Conservation (phyloP, 2,329 filamentous ascomycete species). For the Bipolaris bicolor region DNA sequence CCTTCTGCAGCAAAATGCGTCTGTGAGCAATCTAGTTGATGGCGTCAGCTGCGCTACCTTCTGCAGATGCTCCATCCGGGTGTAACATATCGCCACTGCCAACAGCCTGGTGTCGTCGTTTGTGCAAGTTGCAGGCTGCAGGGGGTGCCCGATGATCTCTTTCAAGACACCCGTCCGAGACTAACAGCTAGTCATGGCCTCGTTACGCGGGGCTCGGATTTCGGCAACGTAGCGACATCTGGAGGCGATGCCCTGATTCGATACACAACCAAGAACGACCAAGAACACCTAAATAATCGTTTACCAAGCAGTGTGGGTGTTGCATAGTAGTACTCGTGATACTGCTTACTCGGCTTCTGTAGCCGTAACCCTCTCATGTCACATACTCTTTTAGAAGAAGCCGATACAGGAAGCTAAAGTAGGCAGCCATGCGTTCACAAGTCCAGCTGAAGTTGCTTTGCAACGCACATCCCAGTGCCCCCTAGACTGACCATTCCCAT, state of each 20-base stretch:
- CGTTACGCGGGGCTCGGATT: conserved; percentile 1
- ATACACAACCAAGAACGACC: not conserved
- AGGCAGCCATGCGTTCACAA: not conserved
- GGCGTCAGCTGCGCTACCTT: conserved; percentile 6
- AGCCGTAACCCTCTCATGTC: conserved; percentile 9
- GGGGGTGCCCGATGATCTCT: conserved; percentile 1
- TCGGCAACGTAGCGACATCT: conserved; percentile 14
- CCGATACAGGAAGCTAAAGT: not conserved
- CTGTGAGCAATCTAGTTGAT: not conserved
- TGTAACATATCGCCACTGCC: not conserved
- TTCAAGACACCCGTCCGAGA: conserved; percentile 8
- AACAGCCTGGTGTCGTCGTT: conserved; percentile 2
- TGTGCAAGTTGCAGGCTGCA: conserved; percentile 7
- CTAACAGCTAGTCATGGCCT: conserved; percentile 6
- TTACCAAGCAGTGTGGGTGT: not conserved
- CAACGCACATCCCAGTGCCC: not conserved
- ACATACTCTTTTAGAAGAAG: not conserved
- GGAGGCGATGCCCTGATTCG: conserved; percentile 11
- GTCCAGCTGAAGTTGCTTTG: not conserved
- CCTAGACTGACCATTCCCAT: not conserved
- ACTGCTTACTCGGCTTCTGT: conserved; percentile 10
- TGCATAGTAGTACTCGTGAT: not conserved
- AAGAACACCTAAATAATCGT: not conserved
- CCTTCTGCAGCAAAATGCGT: not conserved
- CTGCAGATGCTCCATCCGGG: conserved; percentile 2